These are phyloP conservation scores for Septoria petroselini DNA, from an alignment of 2,329 filamentous ascomycete species.

Conservation along the genomic window DNA sequence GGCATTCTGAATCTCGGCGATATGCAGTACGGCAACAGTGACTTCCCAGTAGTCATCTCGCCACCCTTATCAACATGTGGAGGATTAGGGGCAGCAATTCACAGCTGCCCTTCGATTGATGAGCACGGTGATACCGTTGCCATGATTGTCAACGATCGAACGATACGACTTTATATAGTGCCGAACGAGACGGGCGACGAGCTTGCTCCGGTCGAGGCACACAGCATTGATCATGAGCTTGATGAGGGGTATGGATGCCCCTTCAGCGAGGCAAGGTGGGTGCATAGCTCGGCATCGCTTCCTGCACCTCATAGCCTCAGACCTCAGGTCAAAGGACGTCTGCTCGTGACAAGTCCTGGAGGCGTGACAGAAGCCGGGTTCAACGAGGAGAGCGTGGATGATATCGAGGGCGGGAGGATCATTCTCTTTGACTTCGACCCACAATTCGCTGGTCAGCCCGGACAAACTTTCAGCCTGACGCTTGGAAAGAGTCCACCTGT, in stretches of 20 bases:
- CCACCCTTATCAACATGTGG: slow-evolving; percentile 40
- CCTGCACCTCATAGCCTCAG: slow-evolving; percentile 30
- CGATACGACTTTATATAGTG: slow-evolving; percentile 38
- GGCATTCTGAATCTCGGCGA: slow-evolving; percentile 37
- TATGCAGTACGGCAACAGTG: slow-evolving; percentile 38
- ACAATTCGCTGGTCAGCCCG: slow-evolving; percentile 37
- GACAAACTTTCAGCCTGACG: slow-evolving; percentile 38
- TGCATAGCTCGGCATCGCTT: slow-evolving; percentile 34
- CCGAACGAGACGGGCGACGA: slow-evolving; percentile 33
- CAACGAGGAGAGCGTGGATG: slow-evolving; percentile 36
- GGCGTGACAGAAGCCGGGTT: slow-evolving; percentile 32
- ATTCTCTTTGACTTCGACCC: slow-evolving; percentile 35
- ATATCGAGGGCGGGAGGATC: slow-evolving; percentile 39
- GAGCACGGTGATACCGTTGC: slow-evolving; percentile 39
- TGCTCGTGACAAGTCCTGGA: slow-evolving; percentile 40
- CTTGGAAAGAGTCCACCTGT: slow-evolving; percentile 38
- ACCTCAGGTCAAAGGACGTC: slow-evolving; percentile 34
- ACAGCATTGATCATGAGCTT: slow-evolving; percentile 41
- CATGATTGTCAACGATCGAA: slow-evolving; percentile 41
- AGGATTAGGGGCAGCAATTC: slow-evolving; percentile 39
- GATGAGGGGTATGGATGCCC: slow-evolving; percentile 41
- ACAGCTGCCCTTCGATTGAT: slow-evolving; percentile 38
- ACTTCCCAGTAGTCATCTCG: slow-evolving; percentile 40
- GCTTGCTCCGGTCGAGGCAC: slow-evolving; percentile 35
- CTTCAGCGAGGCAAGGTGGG: slow-evolving; percentile 39